Percentiles rank a stretch among this genome's conserved stretches.
These are phyloP conservation scores for Aureobasidium melanogenum DNA, from an alignment of 2,329 filamentous ascomycete species.

Conservation along the genomic window DNA sequence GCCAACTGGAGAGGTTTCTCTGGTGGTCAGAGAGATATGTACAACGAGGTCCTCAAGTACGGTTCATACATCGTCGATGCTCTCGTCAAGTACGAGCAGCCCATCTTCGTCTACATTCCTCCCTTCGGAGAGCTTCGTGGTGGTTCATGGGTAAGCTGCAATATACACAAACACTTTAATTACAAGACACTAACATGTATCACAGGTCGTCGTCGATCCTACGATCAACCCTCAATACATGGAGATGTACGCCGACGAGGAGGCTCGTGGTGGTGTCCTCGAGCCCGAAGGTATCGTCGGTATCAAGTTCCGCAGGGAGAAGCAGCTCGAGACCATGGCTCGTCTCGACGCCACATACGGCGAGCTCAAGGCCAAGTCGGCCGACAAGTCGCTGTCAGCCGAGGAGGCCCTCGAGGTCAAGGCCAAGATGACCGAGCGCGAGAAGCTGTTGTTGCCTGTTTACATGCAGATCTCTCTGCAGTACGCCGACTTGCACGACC, in stretches of 20 bases:
- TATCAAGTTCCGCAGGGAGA: slow-evolving; percentile 97
- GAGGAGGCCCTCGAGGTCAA: slow-evolving; percentile 74
- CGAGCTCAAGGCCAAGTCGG: slow-evolving; percentile 70
- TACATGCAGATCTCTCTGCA: slow-evolving; percentile 94
- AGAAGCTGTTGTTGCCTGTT: slow-evolving; percentile 82
- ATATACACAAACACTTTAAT: not conserved
- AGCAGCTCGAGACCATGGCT: slow-evolving; percentile 95
- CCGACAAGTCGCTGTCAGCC: slow-evolving; percentile 56
- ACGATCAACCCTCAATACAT: slow-evolving; percentile 95
- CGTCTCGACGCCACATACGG: slow-evolving; percentile 80
- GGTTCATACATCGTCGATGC: slow-evolving; percentile 98
- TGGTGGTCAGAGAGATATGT: slow-evolving; percentile 98
- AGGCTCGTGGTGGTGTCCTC: slow-evolving; percentile 90
- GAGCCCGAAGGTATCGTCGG: slow-evolving; percentile 97
- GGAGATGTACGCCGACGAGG: slow-evolving; percentile 99
- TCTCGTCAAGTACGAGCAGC: slow-evolving; percentile 96
- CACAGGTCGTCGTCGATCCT: slow-evolving; percentile 82
- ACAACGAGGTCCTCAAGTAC: slow-evolving; percentile 99
- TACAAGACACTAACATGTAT: slow-evolving; percentile 24
- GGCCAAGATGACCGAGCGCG: slow-evolving; percentile 71
- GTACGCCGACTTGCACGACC: slow-evolving; percentile 95
- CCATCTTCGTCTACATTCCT: slow-evolving; percentile 97
- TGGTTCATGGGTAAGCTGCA: slow-evolving; percentile 71
- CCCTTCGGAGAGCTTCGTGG: slow-evolving; percentile 93
- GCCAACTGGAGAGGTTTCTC: slow-evolving; percentile 99